Evolutionary conservation across 2,329 filamentous ascomycete genomes (phyloP), one percentile per base, ranked within the genome.

Genomic region (Didymosphaeria variabile): DNA sequence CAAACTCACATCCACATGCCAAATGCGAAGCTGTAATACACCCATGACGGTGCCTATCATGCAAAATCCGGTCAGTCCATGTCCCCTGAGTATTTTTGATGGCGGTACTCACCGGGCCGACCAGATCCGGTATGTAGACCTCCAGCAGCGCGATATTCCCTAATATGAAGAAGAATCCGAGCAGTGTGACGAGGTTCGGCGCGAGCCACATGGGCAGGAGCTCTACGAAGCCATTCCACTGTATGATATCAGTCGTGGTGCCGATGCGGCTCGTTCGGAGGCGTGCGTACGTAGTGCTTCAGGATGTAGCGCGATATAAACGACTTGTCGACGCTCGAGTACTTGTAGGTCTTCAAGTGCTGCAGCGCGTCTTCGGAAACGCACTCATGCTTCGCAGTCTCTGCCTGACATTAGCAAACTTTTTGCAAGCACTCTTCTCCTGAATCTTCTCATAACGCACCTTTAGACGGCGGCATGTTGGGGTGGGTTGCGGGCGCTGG

Each of bases 211-310:
- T 82, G 66, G 95, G 95, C 72, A 99, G 82, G 45, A 97, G 81
- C 77, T 97, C 89, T 71, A 98, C 95, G 71, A 94, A 94, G 67
- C 89, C 92, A 87, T 97, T 98, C 95, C 95, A 99, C 94, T 98
- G 79, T 73, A 70, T 50, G 29, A 38, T 59, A 69, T 78, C 65
- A 77, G 75, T 58, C 42, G 7, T 51, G 51, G 26, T 23, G 29
- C 15, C 44, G 40, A 38, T 38, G 57, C 55, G 57, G 55, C 19
- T 51, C 47, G 42, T 53, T 42, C 61, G 47, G 19, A 23, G 31
- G 57, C 51, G 61, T 36, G 82, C 90, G 79, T 91, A 98, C 95
- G 83, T 97, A 99, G 76, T 97, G 94, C 70, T 90, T 91, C 54
- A 99, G 86, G 76, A 99, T 92, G 80, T 98, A 97, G 79, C 94